Evolutionary conservation across 2,329 filamentous ascomycete species (phyloP), one percentile per base, ranked within the genome.

Genomic region (Exophiala dermatitidis): DNA sequence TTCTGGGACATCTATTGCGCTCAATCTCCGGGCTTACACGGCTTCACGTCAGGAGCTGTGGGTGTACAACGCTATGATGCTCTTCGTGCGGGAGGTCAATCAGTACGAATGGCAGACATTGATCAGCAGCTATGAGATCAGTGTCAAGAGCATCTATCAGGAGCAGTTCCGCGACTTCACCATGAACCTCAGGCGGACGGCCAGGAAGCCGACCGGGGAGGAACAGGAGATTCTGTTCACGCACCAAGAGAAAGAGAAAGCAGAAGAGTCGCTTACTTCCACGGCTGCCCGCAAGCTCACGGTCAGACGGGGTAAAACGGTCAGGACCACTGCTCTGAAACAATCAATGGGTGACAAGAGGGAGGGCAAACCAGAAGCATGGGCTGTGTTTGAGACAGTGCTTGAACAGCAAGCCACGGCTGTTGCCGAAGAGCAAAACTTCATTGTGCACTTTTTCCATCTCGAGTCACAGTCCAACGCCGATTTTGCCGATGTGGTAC

Each of bases 381-480:
- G 84, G 62, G 90, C 95, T 69, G 82, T 88, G 2, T 95, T 97
- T 69, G 77, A 82, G 0, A 84, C 83, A 36, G 82, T 88, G 8
- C 72, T 96, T 57, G 86, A 93, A 53, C 89, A 96, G 64, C 81
- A 93, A 59, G 73, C 90, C 42, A 88, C 86, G 4, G 77, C 95
- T 52, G 83, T 96, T 54, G 84, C 89, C 62, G 90, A 91, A 68
- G 93, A 98, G 71, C 91, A 98, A 68, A 97, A 96, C 67, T 98
- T 97, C 66, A 77, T 96, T 46, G 84, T 95, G n/a, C 89, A 95
- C 62, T 93, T 96, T 69, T 97, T 97, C 78, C 91, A 97, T 63
- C 82, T 93, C 29, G 88, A 86, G n/a, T 94, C 89, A 1, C 76
- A 91, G 30, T 85, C 90, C 63, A 84, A 83, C 34, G 72, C 80